Evolutionary conservation across 1,284 basidiomycete species (phyloP), one percentile per base, ranked within the genome.

Genomic region (Moniliella sp.): DNA sequence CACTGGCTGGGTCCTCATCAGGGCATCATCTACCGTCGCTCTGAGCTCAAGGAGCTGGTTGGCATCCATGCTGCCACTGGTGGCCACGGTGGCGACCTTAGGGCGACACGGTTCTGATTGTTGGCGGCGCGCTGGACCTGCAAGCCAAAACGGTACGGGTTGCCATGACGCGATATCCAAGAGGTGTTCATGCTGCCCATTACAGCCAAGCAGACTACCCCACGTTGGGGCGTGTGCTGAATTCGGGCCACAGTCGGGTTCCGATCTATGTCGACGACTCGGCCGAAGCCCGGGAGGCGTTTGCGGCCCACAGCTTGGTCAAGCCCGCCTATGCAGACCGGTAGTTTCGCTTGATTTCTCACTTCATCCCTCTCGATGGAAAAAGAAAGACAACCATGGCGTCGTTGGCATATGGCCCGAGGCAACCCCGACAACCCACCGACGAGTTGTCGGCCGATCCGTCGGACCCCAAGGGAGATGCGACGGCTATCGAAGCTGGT

Each of bases 161-260:
- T 55, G 72, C 70, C 14, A 84, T 84, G 79, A 82, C 79, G 1
- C 74, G 76, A 5, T n/a, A n/a, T n/a, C n/a, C n/a, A n/a, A n/a
- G n/a, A n/a, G n/a, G n/a, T n/a, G n/a, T n/a, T n/a, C n/a, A n/a
- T 82, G 78, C 65, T 84, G 19, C 74, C 74, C 4, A 74, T 80
- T 44, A 72, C 78, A 71, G 76, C 1, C 73, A 71, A 46, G 69
- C 83, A 15, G 78, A 82, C 55, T 81, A 76, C 49, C 70, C 72
- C 31, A 73, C 76, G 0, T 65, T 84, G 26, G 73, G 72, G 45
- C 67, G 70, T 48, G 74, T 82, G 27, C 76, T 76, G 42, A 63
- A 68, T 39, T 78, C 76, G 0, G 79, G 79, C 0, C 79, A 82
- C 57, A 79, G 76, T 42, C 58, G 66, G 8, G 64, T 67, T 18